phyloP scores from a whole-genome alignment of 192 early-diverging fungal genomes.

The Neocallimastix lanati region DNA sequence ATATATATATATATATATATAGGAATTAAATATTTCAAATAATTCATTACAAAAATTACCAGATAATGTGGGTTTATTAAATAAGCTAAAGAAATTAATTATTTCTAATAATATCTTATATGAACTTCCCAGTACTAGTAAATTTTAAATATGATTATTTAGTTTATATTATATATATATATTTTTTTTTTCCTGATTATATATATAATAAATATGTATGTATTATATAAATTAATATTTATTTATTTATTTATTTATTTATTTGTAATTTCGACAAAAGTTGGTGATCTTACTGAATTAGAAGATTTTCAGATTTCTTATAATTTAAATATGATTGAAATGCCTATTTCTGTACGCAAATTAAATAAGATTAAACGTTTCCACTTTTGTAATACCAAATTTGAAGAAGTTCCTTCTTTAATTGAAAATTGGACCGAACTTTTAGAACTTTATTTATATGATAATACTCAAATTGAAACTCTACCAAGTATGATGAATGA shows the following conservation, averaged over 20 bases:
- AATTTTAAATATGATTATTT: neutral
- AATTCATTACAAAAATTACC: slow-evolving; percentile 3
- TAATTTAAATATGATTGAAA: neutral
- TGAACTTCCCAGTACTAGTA: neutral
- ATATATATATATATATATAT: too few relatives aligned
- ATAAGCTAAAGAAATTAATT: neutral
- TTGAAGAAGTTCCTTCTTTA: neutral
- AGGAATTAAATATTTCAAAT: slow-evolving; percentile 2
- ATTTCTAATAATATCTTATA: slow-evolving; percentile 1
- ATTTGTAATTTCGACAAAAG: too few relatives aligned
- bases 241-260: too few relatives aligned
- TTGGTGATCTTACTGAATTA: neutral
- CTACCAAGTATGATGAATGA: neutral
- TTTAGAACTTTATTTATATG: slow-evolving; percentile 2
- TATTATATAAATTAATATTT: too few relatives aligned
- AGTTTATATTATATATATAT: too few relatives aligned
- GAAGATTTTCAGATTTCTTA: neutral
- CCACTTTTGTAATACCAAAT: slow-evolving; percentile 2
- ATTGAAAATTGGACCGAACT: slow-evolving; percentile 1
- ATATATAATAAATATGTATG: too few relatives aligned
- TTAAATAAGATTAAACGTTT: neutral
- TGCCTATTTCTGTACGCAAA: neutral
- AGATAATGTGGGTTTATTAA: slow-evolving; percentile 4
- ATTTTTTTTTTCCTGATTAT: too few relatives aligned
- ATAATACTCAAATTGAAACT: slow-evolving; percentile 5